Base-by-base conservation (phyloP, 345 rosid genomes). In the Nephelium lappaceum region DNA sequence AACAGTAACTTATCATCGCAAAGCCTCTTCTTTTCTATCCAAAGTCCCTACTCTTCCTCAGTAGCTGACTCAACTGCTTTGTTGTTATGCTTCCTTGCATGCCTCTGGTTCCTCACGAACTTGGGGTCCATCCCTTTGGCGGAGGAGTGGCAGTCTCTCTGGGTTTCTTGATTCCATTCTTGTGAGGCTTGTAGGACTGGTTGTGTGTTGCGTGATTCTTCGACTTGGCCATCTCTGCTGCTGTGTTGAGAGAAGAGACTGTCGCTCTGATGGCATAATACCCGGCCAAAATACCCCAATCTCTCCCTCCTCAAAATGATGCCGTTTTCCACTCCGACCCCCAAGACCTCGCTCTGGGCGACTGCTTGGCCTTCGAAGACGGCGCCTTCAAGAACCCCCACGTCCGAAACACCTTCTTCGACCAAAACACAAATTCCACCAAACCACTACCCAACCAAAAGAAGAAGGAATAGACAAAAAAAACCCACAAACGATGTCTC, bases 121-220 rank as follows among this genome's bases (percentile, higher is more conserved):
- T 95, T 92, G 0, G 97, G 98, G 70, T 95, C 98, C 99, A 95
- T 95, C 98, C 98, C 98, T 85, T 88, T 92, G 87, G 98, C 93
- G 68, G 99, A 91, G 23, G 91, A 83, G 88, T 91, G 91, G 78
- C 99, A 93, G 58, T 97, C 98, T 73, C 90, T 84, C 85, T 90
- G n/a, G 99, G 98, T 79, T 93, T 97, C 95, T 97, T 97, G 87
- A 97, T 97, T 74, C 99, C 99, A 63, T 97, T 97, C 93, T 81
- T 89, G 82, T 97, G 99, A 11, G 98, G 98, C 85, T 97, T 97
- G 80, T 91, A 84, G 0, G 99, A 97, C 87, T 97, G 98, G 88
- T 97, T 94, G 81, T 94, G 97, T 5, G 98, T 97, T 0, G 99
- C 94, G 89, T 97, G 99, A 49, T 97, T 97, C 98, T 97, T 97